Evolutionary conservation across 2,329 filamentous ascomycete genomes (phyloP).

Genomic region (Akanthomyces dipterigenus): DNA sequence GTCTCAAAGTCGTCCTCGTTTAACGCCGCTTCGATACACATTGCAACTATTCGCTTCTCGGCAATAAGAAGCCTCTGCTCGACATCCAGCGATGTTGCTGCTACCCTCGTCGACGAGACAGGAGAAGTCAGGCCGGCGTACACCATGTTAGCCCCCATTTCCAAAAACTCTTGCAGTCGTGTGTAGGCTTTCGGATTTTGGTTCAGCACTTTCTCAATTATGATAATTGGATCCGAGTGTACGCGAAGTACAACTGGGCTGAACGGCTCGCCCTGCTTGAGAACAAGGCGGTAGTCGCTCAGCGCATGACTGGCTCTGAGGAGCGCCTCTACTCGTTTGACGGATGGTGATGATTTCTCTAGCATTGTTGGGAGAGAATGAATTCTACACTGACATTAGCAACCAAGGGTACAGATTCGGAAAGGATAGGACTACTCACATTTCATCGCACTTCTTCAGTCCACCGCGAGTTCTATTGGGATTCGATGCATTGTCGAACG

Average conservation of each 20-base stretch:
- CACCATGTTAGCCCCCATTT: slow-evolving; percentile 62
- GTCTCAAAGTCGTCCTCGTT: slow-evolving; percentile 78
- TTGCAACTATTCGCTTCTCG: slow-evolving; percentile 64
- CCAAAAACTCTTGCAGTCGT: slow-evolving; percentile 64
- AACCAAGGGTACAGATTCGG: neutral
- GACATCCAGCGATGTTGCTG: neutral
- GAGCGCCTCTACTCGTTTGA: slow-evolving; percentile 54
- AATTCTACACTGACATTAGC: slow-evolving; percentile 40
- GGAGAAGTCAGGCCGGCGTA: slow-evolving; percentile 42
- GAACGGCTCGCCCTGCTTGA: slow-evolving; percentile 76
- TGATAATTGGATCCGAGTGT: slow-evolving; percentile 65
- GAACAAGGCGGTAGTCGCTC: slow-evolving; percentile 67
- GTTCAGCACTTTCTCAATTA: slow-evolving; percentile 66
- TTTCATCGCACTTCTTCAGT: slow-evolving; percentile 69
- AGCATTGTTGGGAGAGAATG: slow-evolving; percentile 57
- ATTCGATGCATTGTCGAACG: slow-evolving; percentile 78
- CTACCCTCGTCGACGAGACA: neutral
- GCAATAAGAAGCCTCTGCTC: slow-evolving; percentile 32
- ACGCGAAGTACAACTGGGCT: slow-evolving; percentile 72
- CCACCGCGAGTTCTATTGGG: slow-evolving; percentile 70
- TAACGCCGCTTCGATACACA: slow-evolving; percentile 74
- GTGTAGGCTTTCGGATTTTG: slow-evolving; percentile 72
- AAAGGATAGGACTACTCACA: slow-evolving; percentile 40
- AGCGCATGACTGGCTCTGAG: slow-evolving; percentile 67
- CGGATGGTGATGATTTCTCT: slow-evolving; percentile 41